Percentiles rank a stretch among this genome's conserved stretches.
Evolutionary conservation across 208 protist species (phyloP).

Genomic region (Tritrichomonas foetus): DNA sequence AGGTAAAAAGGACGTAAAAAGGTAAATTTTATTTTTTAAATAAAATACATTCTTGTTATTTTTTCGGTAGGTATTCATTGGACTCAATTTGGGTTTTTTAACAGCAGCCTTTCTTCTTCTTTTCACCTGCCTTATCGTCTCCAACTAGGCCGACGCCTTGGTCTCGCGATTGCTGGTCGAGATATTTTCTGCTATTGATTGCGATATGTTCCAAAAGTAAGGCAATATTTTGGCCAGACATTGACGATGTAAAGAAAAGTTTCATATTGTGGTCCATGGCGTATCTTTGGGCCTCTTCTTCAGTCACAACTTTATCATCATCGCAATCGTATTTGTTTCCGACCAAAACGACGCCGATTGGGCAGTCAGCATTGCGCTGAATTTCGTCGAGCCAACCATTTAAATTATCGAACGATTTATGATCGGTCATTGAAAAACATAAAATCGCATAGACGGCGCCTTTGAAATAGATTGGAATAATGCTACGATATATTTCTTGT

Average conservation of each 20-base stretch:
- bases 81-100: too few relatives aligned
- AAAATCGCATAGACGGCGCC: neutral
- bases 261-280: neutral
- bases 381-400: neutral
- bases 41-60: too few relatives aligned
- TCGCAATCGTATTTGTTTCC: neutral
- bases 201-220: neutral
- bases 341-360: too few relatives aligned
- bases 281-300: neutral
- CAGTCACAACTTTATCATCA: neutral
- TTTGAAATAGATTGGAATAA: neutral
- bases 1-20: too few relatives aligned
- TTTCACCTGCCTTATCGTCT: too few relatives aligned
- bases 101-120: too few relatives aligned
- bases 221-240: neutral
- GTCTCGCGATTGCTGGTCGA: too few relatives aligned
- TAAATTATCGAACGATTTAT: neutral
- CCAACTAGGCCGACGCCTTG: too few relatives aligned
- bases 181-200: too few relatives aligned
- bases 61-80: too few relatives aligned
- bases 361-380: neutral
- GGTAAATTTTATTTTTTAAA: too few relatives aligned
- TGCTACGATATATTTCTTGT: neutral
- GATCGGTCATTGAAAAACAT: neutral
- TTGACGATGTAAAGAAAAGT: constrained; percentile 11